Conservation (phyloP, 2,329 filamentous ascomycete species). For the Hysterium pulicare region DNA sequence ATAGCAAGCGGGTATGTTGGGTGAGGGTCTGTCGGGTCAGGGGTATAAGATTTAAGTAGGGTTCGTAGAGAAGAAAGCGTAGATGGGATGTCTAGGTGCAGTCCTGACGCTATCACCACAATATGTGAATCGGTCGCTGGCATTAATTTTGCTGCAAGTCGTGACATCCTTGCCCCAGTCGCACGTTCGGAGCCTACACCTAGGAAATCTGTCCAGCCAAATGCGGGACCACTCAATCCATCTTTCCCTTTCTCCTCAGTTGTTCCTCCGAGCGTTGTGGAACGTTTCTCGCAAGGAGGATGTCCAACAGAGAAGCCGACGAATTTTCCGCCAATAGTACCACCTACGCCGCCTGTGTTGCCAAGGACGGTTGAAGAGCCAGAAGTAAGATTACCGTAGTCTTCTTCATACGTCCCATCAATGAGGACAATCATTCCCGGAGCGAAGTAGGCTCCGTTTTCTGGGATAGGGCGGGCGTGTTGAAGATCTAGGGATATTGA, state of each 20-base stretch:
- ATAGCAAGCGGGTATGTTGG: constrained; percentile 71
- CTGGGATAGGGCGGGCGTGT: constrained; percentile 76
- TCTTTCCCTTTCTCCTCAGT: constrained; percentile 44
- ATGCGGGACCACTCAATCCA: constrained; percentile 44
- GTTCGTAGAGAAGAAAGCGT: constrained; percentile 77
- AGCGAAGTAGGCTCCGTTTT: constrained; percentile 85
- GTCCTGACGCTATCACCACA: constrained; percentile 76
- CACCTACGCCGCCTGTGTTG: constrained; percentile 77
- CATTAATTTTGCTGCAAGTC: constrained; percentile 68
- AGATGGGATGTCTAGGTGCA: constrained; percentile 81
- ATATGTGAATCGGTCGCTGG: constrained; percentile 40
- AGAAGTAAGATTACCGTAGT: constrained; percentile 67
- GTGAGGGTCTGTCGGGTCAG: constrained; percentile 52
- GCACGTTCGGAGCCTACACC: constrained; percentile 87
- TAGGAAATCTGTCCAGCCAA: constrained; percentile 96
- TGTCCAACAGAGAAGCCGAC: constrained; percentile 87
- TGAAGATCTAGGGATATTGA: constrained; percentile 81
- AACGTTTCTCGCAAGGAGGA: constrained; percentile 83
- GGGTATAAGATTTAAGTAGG: constrained; percentile 70
- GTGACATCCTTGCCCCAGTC: constrained; percentile 76
- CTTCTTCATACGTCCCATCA: constrained; percentile 95
- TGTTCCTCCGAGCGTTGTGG: constrained; percentile 70
- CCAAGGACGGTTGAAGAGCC: constrained; percentile 58
- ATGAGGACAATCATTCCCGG: constrained; percentile 95
- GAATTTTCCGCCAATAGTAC: constrained; percentile 87